These are phyloP conservation scores for Spergularia marina DNA, from an alignment of 148 eudicot genomes.

Conservation along the genomic window DNA sequence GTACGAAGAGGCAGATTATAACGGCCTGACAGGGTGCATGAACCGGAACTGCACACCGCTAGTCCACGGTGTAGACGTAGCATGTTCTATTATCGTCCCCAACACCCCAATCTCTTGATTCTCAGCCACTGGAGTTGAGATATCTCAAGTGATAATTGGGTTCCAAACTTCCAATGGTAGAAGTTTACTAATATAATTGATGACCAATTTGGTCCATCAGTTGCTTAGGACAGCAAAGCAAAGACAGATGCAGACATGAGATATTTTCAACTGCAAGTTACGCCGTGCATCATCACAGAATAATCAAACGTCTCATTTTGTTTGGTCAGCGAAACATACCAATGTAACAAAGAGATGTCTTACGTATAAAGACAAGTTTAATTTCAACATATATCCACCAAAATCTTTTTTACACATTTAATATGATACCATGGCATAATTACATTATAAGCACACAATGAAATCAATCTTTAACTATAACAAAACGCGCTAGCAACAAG, in stretches of 20 bases:
- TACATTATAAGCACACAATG: slow-evolving; percentile 24
- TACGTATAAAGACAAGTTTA: neutral
- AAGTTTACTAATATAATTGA: neutral
- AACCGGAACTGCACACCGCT: neutral
- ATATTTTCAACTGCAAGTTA: too few species aligned
- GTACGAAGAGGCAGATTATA: neutral
- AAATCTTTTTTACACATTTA: slow-evolving; percentile 23
- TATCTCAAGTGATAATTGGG: slow-evolving; percentile 5
- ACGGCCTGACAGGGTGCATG: neutral
- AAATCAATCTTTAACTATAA: slow-evolving; percentile 22
- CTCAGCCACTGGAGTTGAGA: slow-evolving; percentile 7
- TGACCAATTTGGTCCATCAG: neutral
- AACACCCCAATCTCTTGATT: neutral
- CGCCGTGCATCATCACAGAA: too few species aligned
- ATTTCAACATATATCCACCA: slow-evolving; percentile 18
- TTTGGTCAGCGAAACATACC: neutral
- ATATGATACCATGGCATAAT: slow-evolving; percentile 24
- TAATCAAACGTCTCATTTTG: too few species aligned
- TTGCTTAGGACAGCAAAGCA: neutral
- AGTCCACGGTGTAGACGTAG: slow-evolving; percentile 9
- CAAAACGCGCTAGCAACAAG: neutral
- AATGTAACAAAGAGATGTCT: neutral
- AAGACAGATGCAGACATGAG: neutral
- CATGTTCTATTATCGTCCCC: slow-evolving; percentile 1
- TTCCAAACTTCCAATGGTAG: neutral